Base-by-base conservation (phyloP, 768 basidiomycete species). In the Ephemerocybe angulata region DNA sequence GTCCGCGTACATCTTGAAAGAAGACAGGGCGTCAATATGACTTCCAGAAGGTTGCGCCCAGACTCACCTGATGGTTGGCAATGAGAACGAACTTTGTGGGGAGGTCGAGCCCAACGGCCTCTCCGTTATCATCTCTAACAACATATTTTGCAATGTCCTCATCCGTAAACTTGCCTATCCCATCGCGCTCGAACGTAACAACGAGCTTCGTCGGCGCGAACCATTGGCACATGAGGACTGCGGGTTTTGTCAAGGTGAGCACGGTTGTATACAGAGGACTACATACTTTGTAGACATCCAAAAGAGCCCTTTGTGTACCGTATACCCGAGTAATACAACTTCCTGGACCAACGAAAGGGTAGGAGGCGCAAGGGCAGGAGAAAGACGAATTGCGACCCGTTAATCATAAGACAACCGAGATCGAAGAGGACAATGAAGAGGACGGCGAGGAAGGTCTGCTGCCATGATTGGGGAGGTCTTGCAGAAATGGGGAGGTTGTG, bases 61-160 rank as follows among this genome's bases (percentile, higher is more conserved):
- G 22, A 53, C 76, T 43, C 56, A 93, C 92, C 76, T 95, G 96
- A 67, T 99, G 96, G 67, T 99, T 99, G 13, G 91, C 84, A 62
- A 94, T 90, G 58, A 93, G 71, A 24, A 98, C 86, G 30, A 86
- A 81, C 67, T 92, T 87, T 59, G 81, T 81, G 1, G 93, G 92
- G 17, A 97, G 69, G 53, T 84, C 80, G 51, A 98, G 71, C 7
- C 75, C 77, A 2, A 78, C 66, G 29, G 88, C 77, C 31, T 74
- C 71, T 7, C 92, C 91, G 1, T 70, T 65, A 24, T 64, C 62
- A 62, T 90, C 80, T 52, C 77, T 81, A 35, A 81, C 68, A 13
- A 87, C 79, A 19, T 90, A 70, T 8, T 67, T 64, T 25, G 81
- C 76, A 22, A 89, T 74, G 29, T 90, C 83, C 55, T 83, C 77